These are phyloP conservation scores for Euphrasia confusa DNA, from an alignment of 257 asterid species.

Conservation along the genomic window DNA sequence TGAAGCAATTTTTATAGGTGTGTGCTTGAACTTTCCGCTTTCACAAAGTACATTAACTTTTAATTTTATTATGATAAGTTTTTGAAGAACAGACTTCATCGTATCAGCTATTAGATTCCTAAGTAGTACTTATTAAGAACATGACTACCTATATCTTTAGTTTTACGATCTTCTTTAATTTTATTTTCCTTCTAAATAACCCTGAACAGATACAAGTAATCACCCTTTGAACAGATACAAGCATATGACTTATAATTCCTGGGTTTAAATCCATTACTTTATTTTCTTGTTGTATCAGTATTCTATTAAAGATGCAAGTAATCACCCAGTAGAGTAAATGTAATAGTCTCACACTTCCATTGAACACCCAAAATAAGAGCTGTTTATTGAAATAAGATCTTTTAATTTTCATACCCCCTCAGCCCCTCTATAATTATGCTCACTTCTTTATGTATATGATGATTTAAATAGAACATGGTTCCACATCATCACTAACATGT, in stretches of 20 bases:
- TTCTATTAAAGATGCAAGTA: not conserved
- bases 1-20: not conserved
- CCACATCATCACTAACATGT: not conserved
- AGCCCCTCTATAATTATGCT: conserved; percentile 1
- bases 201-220: not conserved
- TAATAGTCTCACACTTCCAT: too few relatives aligned
- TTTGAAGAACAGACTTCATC: not conserved
- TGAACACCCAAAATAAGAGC: not conserved
- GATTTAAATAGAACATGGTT: conserved; percentile 5
- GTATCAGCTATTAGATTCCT: not conserved
- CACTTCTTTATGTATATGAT: conserved; percentile 2
- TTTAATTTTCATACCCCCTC: conserved; percentile 10
- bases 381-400: not conserved
- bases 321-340: not conserved
- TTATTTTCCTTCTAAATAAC: conserved; percentile 2
- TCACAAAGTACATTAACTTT: not conserved
- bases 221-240: not conserved
- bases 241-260: not conserved
- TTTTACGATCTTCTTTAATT: conserved; percentile 5
- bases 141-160: too few relatives aligned
- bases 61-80: conserved; percentile 3
- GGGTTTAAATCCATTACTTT: not conserved
- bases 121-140: not conserved
- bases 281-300: not conserved
- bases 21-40: conserved; percentile 9